These are phyloP conservation scores for Annulohypoxylon moriforme DNA, from an alignment of 495 filamentous ascomycete species.

Conservation along the genomic window DNA sequence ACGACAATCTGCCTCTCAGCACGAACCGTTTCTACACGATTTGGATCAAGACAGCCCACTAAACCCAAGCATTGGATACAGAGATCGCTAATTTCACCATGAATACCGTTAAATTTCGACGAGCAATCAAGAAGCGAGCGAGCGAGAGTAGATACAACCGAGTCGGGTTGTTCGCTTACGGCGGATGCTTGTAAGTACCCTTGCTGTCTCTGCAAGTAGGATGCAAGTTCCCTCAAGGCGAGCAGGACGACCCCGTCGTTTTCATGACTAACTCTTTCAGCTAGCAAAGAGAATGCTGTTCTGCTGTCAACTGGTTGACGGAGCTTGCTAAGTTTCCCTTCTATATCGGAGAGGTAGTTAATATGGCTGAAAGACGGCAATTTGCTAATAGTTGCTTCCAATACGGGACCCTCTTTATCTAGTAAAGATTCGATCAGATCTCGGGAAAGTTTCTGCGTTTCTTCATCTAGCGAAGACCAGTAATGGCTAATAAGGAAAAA, in stretches of 20 bases:
- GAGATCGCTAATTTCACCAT: conserved; percentile 73
- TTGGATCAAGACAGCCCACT: conserved; percentile 91
- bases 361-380: conserved; percentile 85
- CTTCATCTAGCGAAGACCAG: conserved; percentile 74
- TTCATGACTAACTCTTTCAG: conserved; percentile 79
- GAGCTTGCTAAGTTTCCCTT: conserved; percentile 70
- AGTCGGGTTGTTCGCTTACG: conserved; percentile 85
- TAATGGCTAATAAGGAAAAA: conserved; percentile 86
- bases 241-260: conserved; percentile 84
- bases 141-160: conserved; percentile 74
- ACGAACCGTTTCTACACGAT: conserved; percentile 82
- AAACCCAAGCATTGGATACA: conserved; percentile 84
- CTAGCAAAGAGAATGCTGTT: conserved; percentile 74
- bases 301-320: conserved; percentile 66
- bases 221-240: conserved; percentile 78
- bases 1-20: conserved; percentile 84
- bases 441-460: conserved; percentile 66
- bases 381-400: conserved; percentile 72
- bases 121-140: conserved; percentile 85
- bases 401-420: conserved; percentile 64
- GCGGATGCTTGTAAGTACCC: conserved; percentile 83
- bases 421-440: conserved; percentile 74
- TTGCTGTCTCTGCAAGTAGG: conserved; percentile 78
- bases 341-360: conserved; percentile 71
- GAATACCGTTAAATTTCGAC: conserved; percentile 77